Evolutionary conservation across 495 filamentous ascomycete genomes (phyloP), one percentile per base, ranked within the genome.

Genomic region (Aspergillus heteromorphus): DNA sequence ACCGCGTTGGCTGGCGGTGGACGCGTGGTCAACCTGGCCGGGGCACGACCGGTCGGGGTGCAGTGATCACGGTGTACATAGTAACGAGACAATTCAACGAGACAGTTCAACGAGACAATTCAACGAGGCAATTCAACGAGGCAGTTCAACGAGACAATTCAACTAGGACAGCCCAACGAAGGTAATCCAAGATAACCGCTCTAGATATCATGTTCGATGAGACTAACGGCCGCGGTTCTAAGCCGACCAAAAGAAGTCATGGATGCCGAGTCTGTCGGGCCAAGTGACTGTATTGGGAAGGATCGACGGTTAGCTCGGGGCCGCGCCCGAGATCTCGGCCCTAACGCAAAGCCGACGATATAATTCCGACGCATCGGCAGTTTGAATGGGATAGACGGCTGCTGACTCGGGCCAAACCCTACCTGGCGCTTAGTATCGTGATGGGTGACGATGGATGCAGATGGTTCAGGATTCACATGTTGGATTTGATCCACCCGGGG

Each of bases 1-100:
- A 30, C 53, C 23, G n/a, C 51, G 25, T 57, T 54, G 18, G 50
- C 60, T 14, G 65, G 54, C 14, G 65, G 63, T 52, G 65, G 74
- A 45, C 62, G 81, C 49, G 79, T 83, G 13, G 69, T 84, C 17
- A 80, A 81, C 63, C 58, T 84, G 36, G 72, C 69, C 21, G 76
- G 78, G 3, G 77, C 75, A 19, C 71, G 76, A 55, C 77, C 80
- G 6, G 78, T 76, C n/a, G 81, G 81, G 1, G 60, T 70, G 4
- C 70, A 70, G 51, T 74, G 47, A 65, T 9, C 13, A n/a, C 30
- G 13, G 10, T 38, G 34, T 38, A 38, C 34, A 38, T 38, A 36
- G 9, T 27, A 27, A 36, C 13, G 31, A 10, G 8, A 36, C 31
- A 36, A 36, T 27, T 27, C 23, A 27, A 27, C 23, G n/a, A n/a